Conservation (phyloP, 768 basidiomycete species). For the Clavulina sp. region DNA sequence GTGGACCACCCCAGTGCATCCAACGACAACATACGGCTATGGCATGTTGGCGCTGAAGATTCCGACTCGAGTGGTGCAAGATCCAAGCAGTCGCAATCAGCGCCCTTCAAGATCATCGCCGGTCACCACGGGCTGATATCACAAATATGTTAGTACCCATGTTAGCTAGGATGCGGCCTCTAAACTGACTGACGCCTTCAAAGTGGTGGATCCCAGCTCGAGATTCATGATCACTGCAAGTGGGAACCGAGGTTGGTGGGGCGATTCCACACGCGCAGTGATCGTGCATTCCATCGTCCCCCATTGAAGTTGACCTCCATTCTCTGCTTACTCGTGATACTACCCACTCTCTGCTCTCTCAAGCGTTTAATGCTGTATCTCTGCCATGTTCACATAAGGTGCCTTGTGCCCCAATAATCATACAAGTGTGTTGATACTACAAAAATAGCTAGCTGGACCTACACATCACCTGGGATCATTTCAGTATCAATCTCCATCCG, state of each 20-base stretch:
- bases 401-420: too few relatives aligned
- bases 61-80: slow-evolving; percentile 35
- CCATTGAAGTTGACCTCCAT: background rate
- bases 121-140: slow-evolving; percentile 92
- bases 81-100: slow-evolving; percentile 21
- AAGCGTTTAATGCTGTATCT: too few relatives aligned
- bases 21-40: slow-evolving; percentile 79
- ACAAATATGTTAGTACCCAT: slow-evolving; percentile 60
- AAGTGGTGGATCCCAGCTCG: slow-evolving; percentile 74
- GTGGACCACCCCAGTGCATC: slow-evolving; percentile 43
- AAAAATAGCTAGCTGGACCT: background rate
- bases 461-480: background rate
- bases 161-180: background rate
- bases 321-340: background rate
- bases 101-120: slow-evolving; percentile 82
- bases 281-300: slow-evolving; percentile 76
- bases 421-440: too few relatives aligned
- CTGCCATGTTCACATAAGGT: too few relatives aligned
- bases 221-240: slow-evolving; percentile 81
- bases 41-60: slow-evolving; percentile 75
- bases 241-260: slow-evolving; percentile 88
- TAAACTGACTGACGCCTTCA: background rate
- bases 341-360: too few relatives aligned
- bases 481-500: slow-evolving; percentile 26
- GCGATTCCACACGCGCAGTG: slow-evolving; percentile 76